phyloP scores from a whole-genome alignment of 345 rosid genomes.

The Aquilaria sinensis region DNA sequence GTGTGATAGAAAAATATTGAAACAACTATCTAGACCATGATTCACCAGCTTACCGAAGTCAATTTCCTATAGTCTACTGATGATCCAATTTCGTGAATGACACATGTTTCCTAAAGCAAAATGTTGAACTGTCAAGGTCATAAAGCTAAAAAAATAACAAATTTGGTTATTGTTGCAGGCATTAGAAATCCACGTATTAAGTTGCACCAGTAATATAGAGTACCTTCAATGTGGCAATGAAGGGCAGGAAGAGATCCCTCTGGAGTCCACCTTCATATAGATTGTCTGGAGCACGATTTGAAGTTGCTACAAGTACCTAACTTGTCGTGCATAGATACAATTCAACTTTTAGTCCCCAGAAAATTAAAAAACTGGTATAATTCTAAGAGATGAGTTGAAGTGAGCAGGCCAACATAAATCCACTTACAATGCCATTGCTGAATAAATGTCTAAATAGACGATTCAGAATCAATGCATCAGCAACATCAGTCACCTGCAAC shows the following conservation, averaged over 20 bases:
- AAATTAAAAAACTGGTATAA: neutral
- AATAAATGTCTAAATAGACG: constrained; percentile 80
- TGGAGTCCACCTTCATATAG: constrained; percentile 98
- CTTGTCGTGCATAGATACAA: constrained; percentile 25
- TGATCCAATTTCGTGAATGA: constrained; percentile 86
- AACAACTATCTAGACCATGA: neutral
- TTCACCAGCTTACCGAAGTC: constrained; percentile 55
- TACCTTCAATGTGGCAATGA: constrained; percentile 85
- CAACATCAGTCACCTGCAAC: constrained; percentile 87
- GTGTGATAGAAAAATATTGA: neutral
- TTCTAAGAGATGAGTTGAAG: neutral
- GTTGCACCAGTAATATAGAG: neutral
- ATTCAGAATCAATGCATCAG: constrained; percentile 93
- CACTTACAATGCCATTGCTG: constrained; percentile 84
- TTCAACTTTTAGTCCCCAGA: constrained; percentile 12
- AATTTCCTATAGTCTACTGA: constrained; percentile 79
- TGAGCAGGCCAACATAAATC: constrained; percentile 3
- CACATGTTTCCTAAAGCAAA: constrained; percentile 61
- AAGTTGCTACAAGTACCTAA: constrained; percentile 92
- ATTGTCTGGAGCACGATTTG: constrained; percentile 97
- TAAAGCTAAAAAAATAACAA: neutral
- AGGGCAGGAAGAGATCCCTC: constrained; percentile 95
- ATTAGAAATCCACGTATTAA: neutral
- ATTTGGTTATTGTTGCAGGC: neutral
- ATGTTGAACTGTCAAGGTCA: constrained; percentile 10